Evolutionary conservation across 352 stramenopile genomes (phyloP).

Genomic region (Globisporangium sylvaticum): DNA sequence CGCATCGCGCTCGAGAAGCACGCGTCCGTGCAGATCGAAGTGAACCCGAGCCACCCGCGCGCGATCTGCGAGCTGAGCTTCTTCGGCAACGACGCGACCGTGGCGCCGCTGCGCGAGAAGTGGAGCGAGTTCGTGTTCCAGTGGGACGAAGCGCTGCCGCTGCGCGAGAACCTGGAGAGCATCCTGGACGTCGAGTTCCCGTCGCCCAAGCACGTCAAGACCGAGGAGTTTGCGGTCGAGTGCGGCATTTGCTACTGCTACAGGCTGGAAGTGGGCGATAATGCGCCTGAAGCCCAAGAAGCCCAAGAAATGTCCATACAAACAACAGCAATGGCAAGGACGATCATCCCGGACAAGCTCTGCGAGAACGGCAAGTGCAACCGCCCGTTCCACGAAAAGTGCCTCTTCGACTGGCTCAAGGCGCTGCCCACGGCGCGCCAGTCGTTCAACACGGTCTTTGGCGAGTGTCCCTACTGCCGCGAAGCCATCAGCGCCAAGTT

Average conservation of each 20-base stretch:
- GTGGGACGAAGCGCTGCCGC: constrained; percentile 50
- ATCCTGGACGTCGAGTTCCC: constrained; percentile 63
- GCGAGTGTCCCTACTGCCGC: constrained; percentile 87
- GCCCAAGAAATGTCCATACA: background rate
- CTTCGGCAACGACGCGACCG: constrained; percentile 65
- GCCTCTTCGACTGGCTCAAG: constrained; percentile 89
- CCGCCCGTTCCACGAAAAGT: constrained; percentile 84
- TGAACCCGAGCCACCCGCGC: constrained; percentile 37
- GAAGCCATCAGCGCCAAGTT: constrained; percentile 84
- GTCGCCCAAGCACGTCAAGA: constrained; percentile 38
- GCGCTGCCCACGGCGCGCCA: constrained; percentile 82
- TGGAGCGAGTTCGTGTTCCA: constrained; percentile 52
- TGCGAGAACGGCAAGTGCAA: constrained; percentile 86
- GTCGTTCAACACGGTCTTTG: constrained; percentile 89
- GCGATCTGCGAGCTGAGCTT: constrained; percentile 62
- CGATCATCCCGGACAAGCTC: constrained; percentile 70
- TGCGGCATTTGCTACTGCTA: constrained; percentile 91
- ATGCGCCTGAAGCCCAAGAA: background rate
- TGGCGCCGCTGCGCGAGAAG: constrained; percentile 45
- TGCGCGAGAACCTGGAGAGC: constrained; percentile 67
- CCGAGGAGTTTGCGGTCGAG: constrained; percentile 75
- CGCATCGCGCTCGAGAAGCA: constrained; percentile 64
- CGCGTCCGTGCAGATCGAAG: constrained; percentile 71
- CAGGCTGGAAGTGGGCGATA: constrained; percentile 35
- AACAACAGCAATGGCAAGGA: constrained; percentile 9